Conservation (phyloP, 2,329 filamentous ascomycete genomes). For the Mariannaea sp. region DNA sequence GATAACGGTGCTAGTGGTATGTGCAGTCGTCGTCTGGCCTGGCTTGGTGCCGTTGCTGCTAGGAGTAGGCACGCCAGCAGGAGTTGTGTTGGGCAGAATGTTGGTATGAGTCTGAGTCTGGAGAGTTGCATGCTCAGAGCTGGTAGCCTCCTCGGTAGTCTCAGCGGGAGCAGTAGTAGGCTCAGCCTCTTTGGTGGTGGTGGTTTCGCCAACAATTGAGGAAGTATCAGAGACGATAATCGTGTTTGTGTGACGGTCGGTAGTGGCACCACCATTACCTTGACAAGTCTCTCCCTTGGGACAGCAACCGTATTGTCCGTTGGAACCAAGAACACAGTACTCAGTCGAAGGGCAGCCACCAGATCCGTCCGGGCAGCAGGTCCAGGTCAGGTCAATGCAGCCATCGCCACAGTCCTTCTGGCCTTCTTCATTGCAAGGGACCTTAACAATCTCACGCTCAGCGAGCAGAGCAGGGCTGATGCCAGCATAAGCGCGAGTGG, state of each 20-base stretch:
- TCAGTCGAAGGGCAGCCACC: constrained; percentile 37
- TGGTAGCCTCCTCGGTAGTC: not conserved
- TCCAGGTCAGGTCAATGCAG: constrained; percentile 37
- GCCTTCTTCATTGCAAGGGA: constrained; percentile 32
- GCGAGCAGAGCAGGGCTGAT: constrained; percentile 23
- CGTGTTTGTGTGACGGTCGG: constrained; percentile 19
- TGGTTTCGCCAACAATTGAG: constrained; percentile 13
- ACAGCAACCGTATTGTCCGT: constrained; percentile 40
- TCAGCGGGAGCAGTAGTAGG: constrained; percentile 2
- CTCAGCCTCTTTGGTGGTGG: constrained; percentile 2
- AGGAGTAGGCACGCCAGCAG: not conserved
- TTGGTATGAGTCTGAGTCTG: constrained; percentile 6
- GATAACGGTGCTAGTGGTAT: constrained; percentile 12
- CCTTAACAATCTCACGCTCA: constrained; percentile 29
- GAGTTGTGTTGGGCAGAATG: not conserved
- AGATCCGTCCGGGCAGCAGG: constrained; percentile 38
- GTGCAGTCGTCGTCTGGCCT: constrained; percentile 12
- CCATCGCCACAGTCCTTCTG: constrained; percentile 37
- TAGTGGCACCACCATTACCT: constrained; percentile 35
- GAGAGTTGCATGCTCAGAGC: not conserved
- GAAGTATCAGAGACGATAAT: constrained; percentile 17
- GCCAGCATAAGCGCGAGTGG: constrained; percentile 27
- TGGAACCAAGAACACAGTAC: constrained; percentile 35
- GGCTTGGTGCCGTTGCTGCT: constrained; percentile 13
- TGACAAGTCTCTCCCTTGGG: constrained; percentile 35